Conservation (phyloP, 176 grass and related monocot genomes). For the Triticum urartu region DNA sequence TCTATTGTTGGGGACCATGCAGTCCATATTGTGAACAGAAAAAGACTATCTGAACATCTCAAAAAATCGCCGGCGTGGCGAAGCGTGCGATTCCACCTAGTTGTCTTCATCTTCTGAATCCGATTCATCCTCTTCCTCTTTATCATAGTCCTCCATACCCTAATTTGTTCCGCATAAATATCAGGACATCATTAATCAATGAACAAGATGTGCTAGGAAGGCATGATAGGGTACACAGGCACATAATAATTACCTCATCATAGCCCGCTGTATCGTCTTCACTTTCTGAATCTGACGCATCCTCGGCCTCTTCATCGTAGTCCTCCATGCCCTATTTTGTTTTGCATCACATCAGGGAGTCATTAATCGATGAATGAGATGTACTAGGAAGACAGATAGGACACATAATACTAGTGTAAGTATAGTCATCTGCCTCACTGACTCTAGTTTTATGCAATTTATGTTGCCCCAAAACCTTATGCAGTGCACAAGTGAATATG, state of each 20-base stretch:
- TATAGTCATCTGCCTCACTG: background rate
- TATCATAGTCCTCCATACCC: constrained; percentile 64
- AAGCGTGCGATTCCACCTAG: background rate
- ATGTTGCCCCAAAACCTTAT: background rate
- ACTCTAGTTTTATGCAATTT: background rate
- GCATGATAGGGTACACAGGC: background rate
- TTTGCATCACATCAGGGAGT: constrained; percentile 13
- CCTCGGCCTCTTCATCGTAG: constrained; percentile 43
- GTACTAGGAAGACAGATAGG: background rate
- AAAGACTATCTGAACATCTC: background rate
- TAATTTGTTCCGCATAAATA: constrained; percentile 41
- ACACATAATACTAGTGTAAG: background rate
- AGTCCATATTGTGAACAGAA: background rate
- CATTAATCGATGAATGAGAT: background rate
- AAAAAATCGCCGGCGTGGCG: background rate
- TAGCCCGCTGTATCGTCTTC: constrained; percentile 4
- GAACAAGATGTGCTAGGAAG: background rate
- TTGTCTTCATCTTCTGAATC: constrained; percentile 41
- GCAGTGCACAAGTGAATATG: background rate
- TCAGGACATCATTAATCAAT: background rate
- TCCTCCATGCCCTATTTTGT: constrained; percentile 70
- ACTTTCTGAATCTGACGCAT: constrained; percentile 49
- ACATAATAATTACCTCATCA: constrained; percentile 40
- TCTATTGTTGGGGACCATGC: background rate
- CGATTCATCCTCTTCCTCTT: constrained; percentile 44